A percentile compares a stretch with the other conserved stretches of the same genome.
Conservation (phyloP, 2,329 filamentous ascomycete species). For the Cylindrodendrum hubeiense region DNA sequence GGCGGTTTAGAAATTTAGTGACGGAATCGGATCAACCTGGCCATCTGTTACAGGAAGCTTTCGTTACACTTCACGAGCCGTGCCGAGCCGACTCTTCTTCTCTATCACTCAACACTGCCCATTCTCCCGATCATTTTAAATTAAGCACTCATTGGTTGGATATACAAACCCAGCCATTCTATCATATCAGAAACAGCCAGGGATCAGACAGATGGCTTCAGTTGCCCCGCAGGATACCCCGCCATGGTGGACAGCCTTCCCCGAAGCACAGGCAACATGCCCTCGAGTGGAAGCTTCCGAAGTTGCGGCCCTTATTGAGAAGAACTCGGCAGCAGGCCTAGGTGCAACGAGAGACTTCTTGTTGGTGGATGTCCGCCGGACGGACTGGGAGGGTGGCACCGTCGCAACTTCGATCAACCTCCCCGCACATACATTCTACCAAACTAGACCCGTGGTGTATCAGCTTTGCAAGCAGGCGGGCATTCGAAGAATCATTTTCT, state of each 20-base stretch:
- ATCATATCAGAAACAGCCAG: neutral
- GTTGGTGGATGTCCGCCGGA: conserved; percentile 66
- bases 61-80: neutral
- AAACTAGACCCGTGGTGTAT: conserved; percentile 61
- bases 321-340: conserved; percentile 45
- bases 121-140: neutral
- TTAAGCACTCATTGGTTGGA: neutral
- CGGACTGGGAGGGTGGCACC: conserved; percentile 70
- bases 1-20: neutral
- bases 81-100: neutral
- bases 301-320: conserved; percentile 56
- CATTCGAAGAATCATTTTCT: conserved; percentile 64
- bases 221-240: conserved; percentile 40
- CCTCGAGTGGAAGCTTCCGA: conserved; percentile 54
- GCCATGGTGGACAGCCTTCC: conserved; percentile 57
- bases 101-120: neutral
- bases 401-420: conserved; percentile 70
- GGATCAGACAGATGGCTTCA: conserved; percentile 32
- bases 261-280: conserved; percentile 56
- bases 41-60: neutral
- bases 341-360: conserved; percentile 53
- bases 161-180: neutral
- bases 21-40: conserved; percentile 1
- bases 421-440: conserved; percentile 67
- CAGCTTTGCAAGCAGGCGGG: conserved; percentile 63